Evolutionary conservation across 345 rosid genomes (phyloP), one percentile per base, ranked within the genome.

Genomic region (Pugionium dolabratum): DNA sequence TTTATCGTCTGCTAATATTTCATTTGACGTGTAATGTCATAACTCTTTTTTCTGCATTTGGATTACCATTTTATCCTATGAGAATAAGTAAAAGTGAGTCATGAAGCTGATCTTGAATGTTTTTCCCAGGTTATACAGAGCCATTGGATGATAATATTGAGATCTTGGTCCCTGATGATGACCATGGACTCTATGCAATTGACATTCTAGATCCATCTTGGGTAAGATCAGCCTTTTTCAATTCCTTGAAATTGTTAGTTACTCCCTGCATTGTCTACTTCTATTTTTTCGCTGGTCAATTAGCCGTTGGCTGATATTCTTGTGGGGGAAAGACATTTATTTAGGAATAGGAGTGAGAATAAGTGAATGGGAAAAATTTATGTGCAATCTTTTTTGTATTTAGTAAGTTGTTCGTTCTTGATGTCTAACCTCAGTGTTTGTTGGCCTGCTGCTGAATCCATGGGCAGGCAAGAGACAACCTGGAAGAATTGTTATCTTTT

Each of bases 91-190:
- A 68, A 37, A 41, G 45, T 42, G 29, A 37, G 8, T 5, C 47
- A 39, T 68, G 36, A 3, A 59, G 52, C 9, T 41, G n/a, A 36
- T 50, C 9, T 65, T 65, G 64, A 42, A 35, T 72, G 54, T 72
- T 54, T 9, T 32, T n/a, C 33, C 69, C 79, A 91, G 97, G 97
- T 76, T 86, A 88, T 64, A 86, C 94, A 4, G 97, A 88, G 76
- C 75, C 80, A 6, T 72, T 91, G 76, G 78, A 86, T 69, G 75
- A 76, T 9, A 76, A 80, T 67, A 40, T 74, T 43, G 97, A 91
- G 69, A 68, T 91, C 46, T 69, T 77, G 66, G 94, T 88, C 40
- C 97, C 97, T 68, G 93, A 88, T 28, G 96, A 88, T 78, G 97
- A 91, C 72, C 72, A 76, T 79, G 97, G 97, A 64, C 83, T 91